Evolutionary conservation across 2,329 filamentous ascomycete species (phyloP).

Genomic region (Fusarium camptoceras): DNA sequence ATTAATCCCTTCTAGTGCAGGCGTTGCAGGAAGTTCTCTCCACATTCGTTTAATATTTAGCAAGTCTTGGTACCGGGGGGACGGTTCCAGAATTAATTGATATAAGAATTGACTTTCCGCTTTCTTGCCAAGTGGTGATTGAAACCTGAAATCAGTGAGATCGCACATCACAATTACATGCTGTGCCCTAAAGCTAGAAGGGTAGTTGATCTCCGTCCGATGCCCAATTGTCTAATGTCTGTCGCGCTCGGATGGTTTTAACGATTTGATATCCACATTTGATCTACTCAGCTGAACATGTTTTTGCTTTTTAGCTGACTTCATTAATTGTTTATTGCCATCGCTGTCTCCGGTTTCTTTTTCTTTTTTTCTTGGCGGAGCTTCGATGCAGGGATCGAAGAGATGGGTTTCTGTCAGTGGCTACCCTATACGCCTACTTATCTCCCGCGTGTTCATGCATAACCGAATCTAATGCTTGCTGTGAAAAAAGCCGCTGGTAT

Average conservation of each 20-base stretch:
- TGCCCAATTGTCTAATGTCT: background rate
- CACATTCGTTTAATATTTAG: background rate
- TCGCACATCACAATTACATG: background rate
- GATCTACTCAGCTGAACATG: background rate
- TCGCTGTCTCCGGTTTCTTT: background rate
- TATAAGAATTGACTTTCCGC: background rate
- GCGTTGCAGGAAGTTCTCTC: background rate
- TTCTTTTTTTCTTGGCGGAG: background rate
- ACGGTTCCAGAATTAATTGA: background rate
- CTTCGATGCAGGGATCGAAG: background rate
- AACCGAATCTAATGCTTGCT: fast-evolving
- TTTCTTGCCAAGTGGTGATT: background rate
- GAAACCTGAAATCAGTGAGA: background rate
- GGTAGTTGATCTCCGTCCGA: background rate
- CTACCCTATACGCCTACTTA: no score
- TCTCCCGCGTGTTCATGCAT: no score
- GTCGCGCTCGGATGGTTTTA: background rate
- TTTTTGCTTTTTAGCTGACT: background rate
- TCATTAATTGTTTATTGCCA: background rate
- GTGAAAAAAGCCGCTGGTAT: background rate
- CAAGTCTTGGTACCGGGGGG: background rate
- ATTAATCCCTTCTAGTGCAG: background rate
- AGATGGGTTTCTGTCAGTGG: fast-evolving
- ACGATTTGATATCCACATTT: background rate
- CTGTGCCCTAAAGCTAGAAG: background rate